A percentile compares a stretch with the other conserved stretches of the same genome.
phyloP scores from a whole-genome alignment of 768 basidiomycete species.

The Tylopilus sp. region DNA sequence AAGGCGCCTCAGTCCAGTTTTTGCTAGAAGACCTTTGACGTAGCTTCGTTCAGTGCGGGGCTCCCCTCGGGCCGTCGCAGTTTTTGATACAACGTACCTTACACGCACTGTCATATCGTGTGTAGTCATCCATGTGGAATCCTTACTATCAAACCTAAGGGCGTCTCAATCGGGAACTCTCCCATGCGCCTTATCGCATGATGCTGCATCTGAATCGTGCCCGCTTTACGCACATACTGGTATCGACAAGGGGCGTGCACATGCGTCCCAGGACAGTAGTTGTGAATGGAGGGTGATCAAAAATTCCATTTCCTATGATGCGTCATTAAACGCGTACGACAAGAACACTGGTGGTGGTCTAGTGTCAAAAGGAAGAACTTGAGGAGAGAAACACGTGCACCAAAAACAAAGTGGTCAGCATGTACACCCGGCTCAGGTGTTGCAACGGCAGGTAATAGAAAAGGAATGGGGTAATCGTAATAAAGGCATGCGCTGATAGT shows the following conservation, averaged over 20 bases:
- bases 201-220: too few species aligned
- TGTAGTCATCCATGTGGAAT: too few species aligned
- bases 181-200: too few species aligned
- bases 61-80: too few species aligned
- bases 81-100: too few species aligned
- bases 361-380: neutral
- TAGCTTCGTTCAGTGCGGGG: too few species aligned
- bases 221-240: too few species aligned
- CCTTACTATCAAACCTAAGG: too few species aligned
- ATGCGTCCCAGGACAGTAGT: constrained; percentile 1
- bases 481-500: neutral
- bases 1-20: too few species aligned
- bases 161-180: too few species aligned
- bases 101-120: too few species aligned
- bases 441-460: neutral
- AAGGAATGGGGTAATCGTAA: neutral
- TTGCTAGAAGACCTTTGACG: too few species aligned
- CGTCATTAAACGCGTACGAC: constrained; percentile 12
- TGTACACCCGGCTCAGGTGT: neutral
- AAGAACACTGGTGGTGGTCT: constrained; percentile 2
- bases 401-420: constrained; percentile 11
- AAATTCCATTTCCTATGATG: constrained; percentile 26
- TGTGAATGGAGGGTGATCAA: constrained; percentile 13
- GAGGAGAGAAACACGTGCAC: neutral
- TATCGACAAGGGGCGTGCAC: neutral